A percentile compares a stretch with the other conserved stretches of the same genome.
These are phyloP conservation scores for Trichocladium uniseriatum DNA, from an alignment of 495 filamentous ascomycete species.

Conservation along the genomic window DNA sequence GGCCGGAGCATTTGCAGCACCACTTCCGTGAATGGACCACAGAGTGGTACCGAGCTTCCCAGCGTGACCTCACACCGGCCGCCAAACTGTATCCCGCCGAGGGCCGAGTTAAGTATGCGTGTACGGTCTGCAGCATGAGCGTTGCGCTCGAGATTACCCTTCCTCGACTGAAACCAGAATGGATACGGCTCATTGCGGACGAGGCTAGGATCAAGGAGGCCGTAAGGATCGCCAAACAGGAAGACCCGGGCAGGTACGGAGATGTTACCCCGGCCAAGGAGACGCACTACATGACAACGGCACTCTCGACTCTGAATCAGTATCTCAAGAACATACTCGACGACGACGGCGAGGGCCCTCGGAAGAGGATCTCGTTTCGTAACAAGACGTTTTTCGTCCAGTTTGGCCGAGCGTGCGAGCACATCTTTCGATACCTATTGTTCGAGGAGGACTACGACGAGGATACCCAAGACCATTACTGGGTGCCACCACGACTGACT, in stretches of 20 bases:
- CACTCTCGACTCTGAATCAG: conserved; percentile 46
- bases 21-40: conserved; percentile 13
- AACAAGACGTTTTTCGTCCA: conserved; percentile 66
- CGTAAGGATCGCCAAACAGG: conserved; percentile 41
- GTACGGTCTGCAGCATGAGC: conserved; percentile 37
- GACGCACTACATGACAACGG: conserved; percentile 37
- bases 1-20: conserved; percentile 13
- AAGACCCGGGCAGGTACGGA: conserved; percentile 51
- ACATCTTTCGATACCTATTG: conserved; percentile 53
- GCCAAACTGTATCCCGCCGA: conserved; percentile 23
- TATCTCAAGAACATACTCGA: conserved; percentile 57
- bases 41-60: neutral
- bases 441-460: conserved; percentile 38
- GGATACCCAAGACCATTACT: conserved; percentile 16
- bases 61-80: neutral
- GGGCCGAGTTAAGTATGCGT: conserved; percentile 42
- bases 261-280: conserved; percentile 30
- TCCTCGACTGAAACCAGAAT: conserved; percentile 42
- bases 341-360: conserved; percentile 24
- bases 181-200: conserved; percentile 50
- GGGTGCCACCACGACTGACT: conserved; percentile 17
- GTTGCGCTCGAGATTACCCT: conserved; percentile 40
- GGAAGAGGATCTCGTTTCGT: conserved; percentile 49
- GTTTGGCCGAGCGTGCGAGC: conserved; percentile 56
- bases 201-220: conserved; percentile 42